phyloP scores from a whole-genome alignment of 2,329 filamentous ascomycete species.

The Sclerotinia nivalis region DNA sequence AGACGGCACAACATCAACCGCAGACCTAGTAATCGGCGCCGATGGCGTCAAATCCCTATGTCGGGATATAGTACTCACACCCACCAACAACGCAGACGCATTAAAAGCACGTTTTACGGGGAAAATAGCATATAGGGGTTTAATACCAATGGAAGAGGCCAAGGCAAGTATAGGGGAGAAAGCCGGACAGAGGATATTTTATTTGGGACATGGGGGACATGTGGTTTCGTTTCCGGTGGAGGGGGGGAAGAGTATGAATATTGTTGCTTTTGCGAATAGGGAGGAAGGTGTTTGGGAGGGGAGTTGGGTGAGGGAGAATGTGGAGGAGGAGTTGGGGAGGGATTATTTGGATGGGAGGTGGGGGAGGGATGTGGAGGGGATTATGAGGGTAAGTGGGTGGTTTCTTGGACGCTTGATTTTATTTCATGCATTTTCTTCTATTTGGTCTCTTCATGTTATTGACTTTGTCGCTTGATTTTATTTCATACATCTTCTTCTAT shows the following conservation, averaged over 20 bases:
- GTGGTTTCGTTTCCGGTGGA: conserved; percentile 44
- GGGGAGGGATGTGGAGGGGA: conserved; percentile 1
- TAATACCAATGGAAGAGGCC: conserved; percentile 55
- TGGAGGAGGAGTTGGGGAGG: not conserved
- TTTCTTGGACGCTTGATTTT: not conserved
- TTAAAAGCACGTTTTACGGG: conserved; percentile 10
- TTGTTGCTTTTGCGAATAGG: conserved; percentile 41
- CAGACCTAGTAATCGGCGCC: not conserved
- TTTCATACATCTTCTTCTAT: not conserved
- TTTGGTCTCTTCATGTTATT: not conserved
- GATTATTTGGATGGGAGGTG: conserved; percentile 16
- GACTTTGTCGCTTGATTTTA: not conserved
- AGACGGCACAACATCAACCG: not conserved
- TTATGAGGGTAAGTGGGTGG: not conserved
- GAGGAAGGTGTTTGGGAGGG: conserved; percentile 42
- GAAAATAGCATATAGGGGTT: conserved; percentile 54
- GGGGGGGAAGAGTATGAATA: conserved; percentile 56
- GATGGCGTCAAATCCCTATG: conserved; percentile 8
- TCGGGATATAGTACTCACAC: conserved; percentile 4
- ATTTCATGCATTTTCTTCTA: not conserved
- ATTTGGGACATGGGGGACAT: conserved; percentile 57
- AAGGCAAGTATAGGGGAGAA: conserved; percentile 7
- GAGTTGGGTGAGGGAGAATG: conserved; percentile 12
- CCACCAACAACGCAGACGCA: not conserved
- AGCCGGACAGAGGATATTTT: conserved; percentile 44